Evolutionary conservation across 2,329 filamentous ascomycete genomes (phyloP).

Genomic region (Zymoseptoria crescenta): DNA sequence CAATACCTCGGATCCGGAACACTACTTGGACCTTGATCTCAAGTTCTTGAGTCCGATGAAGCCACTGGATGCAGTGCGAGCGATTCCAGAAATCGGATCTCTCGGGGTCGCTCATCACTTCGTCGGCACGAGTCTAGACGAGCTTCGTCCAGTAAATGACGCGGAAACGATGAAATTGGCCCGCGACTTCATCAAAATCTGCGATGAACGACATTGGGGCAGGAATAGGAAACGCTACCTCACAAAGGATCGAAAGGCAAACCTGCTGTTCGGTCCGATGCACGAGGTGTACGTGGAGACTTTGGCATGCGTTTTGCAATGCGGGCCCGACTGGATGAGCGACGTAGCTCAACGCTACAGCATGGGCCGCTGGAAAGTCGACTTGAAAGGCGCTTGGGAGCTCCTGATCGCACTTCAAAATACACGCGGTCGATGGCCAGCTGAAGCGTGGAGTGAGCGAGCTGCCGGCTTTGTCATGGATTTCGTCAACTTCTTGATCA

Average conservation of each 20-base stretch:
- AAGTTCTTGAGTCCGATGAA: slow-evolving; percentile 30
- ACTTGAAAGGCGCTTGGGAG: slow-evolving; percentile 23
- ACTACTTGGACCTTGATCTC: slow-evolving; percentile 35
- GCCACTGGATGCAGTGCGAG: slow-evolving; percentile 3
- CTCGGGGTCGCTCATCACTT: neutral
- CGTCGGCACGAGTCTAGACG: neutral
- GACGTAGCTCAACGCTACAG: slow-evolving; percentile 29
- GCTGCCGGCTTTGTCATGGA: slow-evolving; percentile 29
- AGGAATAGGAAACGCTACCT: slow-evolving; percentile 29
- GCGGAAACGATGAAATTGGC: slow-evolving; percentile 24
- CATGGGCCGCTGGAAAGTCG: slow-evolving; percentile 26
- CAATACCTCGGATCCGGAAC: slow-evolving; percentile 27
- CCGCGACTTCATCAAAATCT: slow-evolving; percentile 29
- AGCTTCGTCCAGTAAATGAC: slow-evolving; percentile 10
- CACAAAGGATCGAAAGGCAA: slow-evolving; percentile 21
- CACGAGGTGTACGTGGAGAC: slow-evolving; percentile 37
- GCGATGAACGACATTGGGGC: slow-evolving; percentile 23
- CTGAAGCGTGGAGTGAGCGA: slow-evolving; percentile 20
- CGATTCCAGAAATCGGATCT: neutral
- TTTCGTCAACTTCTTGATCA: slow-evolving; percentile 29
- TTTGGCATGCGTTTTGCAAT: slow-evolving; percentile 34
- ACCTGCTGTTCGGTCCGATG: slow-evolving; percentile 32
- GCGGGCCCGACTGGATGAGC: slow-evolving; percentile 33
- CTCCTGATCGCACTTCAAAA: slow-evolving; percentile 33
- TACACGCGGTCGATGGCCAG: slow-evolving; percentile 27